Evolutionary conservation across 2,329 filamentous ascomycete genomes (phyloP).

Genomic region (Fusarium nurragi): DNA sequence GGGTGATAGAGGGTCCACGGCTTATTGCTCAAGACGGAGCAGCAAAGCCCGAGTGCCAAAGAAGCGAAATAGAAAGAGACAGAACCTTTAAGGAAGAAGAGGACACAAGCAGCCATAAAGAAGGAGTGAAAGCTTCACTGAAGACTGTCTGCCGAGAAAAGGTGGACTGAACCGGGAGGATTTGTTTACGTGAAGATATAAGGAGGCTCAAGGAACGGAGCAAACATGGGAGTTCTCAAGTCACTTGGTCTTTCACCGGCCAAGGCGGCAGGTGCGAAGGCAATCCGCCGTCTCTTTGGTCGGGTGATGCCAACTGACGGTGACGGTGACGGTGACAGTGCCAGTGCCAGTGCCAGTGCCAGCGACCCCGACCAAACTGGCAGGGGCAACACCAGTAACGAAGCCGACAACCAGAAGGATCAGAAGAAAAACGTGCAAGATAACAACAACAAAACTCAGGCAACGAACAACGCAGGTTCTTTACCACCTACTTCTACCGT

Average conservation of each 20-base stretch:
- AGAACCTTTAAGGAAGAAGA: no score
- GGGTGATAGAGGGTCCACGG: background rate
- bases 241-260: conserved; percentile 46
- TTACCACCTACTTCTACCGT: background rate
- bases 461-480: background rate
- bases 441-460: conserved; percentile 7
- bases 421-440: background rate
- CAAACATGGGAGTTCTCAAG: conserved; percentile 44
- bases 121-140: background rate
- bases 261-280: conserved; percentile 44
- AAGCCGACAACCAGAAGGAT: conserved; percentile 11
- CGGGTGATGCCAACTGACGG: conserved; percentile 40
- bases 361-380: conserved; percentile 32
- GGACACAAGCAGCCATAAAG: background rate
- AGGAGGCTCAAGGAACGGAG: background rate
- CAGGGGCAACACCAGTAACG: conserved; percentile 18
- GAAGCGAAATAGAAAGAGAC: background rate
- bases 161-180: background rate
- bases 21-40: background rate
- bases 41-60: background rate
- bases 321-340: conserved; percentile 11
- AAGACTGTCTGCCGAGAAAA: background rate
- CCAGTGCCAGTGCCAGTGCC: conserved; percentile 16
- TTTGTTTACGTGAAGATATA: background rate
- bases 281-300: conserved; percentile 47